Percentiles rank a stretch among this genome's conserved stretches.
These are phyloP conservation scores for Quercus gilva DNA, from an alignment of 306 rosid genomes.

Conservation along the genomic window DNA sequence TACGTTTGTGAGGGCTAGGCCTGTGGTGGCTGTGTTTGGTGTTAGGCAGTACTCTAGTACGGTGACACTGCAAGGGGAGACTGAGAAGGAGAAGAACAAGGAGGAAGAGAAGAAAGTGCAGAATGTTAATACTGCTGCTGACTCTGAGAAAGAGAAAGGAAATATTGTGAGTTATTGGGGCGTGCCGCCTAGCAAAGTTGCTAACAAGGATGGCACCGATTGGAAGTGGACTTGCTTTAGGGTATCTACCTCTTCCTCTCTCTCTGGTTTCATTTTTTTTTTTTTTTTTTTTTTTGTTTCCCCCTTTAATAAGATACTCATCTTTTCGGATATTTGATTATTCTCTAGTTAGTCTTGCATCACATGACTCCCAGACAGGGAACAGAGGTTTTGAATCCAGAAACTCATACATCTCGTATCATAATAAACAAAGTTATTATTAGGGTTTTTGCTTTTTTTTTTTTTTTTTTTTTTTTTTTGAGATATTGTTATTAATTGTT, in stretches of 20 bases:
- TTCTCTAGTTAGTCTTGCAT: not conserved
- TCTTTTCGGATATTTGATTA: not conserved
- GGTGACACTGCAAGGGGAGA: too few relatives aligned
- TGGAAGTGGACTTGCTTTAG: conserved; percentile 78
- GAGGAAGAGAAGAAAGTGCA: conserved; percentile 13
- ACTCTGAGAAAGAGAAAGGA: conserved; percentile 29
- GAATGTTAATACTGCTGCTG: not conserved
- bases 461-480: fast-evolving
- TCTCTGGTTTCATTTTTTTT: too few relatives aligned
- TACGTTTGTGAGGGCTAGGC: too few relatives aligned
- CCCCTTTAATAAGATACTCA: not conserved
- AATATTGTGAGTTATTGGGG: conserved; percentile 65
- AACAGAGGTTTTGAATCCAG: too few relatives aligned
- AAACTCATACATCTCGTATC: too few relatives aligned
- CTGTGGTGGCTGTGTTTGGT: too few relatives aligned
- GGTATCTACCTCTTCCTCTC: conserved; percentile 22
- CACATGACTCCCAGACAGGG: too few relatives aligned
- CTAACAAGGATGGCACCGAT: conserved; percentile 55
- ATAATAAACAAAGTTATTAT: too few relatives aligned
- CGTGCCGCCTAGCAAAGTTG: conserved; percentile 27
- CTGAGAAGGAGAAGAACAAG: not conserved
- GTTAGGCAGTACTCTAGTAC: too few relatives aligned
- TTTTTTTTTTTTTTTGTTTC: not conserved
- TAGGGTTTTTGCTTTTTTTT: too few relatives aligned
- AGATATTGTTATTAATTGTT: too few relatives aligned